Percentiles rank a stretch among this genome's conserved stretches.
Evolutionary conservation across 495 filamentous ascomycete genomes (phyloP).

Genomic region (Aspergillus biplanus): DNA sequence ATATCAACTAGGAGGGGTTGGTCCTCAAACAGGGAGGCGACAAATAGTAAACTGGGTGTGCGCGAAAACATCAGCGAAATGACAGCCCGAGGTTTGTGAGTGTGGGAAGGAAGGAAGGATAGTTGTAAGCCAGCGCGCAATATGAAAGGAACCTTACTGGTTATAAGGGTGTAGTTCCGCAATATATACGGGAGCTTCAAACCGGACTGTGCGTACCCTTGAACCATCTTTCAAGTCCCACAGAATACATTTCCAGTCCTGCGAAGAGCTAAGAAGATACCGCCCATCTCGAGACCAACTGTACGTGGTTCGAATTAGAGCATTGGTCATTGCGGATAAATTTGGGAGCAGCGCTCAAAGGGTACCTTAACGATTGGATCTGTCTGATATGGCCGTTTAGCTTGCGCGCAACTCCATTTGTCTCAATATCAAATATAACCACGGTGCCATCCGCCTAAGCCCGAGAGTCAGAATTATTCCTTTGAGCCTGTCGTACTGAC

Average conservation of each 20-base stretch:
- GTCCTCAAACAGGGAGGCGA: conserved; percentile 90
- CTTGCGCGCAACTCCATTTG: conserved; percentile 92
- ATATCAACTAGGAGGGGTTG: conserved; percentile 86
- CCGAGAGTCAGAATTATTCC: conserved; percentile 5
- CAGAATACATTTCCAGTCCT: conserved; percentile 92
- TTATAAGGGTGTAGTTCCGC: conserved; percentile 92
- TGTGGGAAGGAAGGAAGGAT: background rate
- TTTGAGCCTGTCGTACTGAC: conserved; percentile 17
- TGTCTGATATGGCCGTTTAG: conserved; percentile 88
- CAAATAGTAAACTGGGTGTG: conserved; percentile 68
- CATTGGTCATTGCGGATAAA: background rate
- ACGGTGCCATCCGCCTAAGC: conserved; percentile 81
- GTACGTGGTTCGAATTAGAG: conserved; percentile 22
- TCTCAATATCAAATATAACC: conserved; percentile 95
- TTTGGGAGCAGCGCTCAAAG: background rate
- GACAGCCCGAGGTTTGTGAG: background rate
- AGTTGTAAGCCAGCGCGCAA: background rate
- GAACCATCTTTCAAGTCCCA: conserved; percentile 87
- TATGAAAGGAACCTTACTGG: conserved; percentile 59
- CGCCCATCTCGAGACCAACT: conserved; percentile 93
- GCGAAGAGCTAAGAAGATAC: conserved; percentile 91
- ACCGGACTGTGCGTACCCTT: conserved; percentile 71
- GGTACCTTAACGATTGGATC: conserved; percentile 77
- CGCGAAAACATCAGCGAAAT: conserved; percentile 9
- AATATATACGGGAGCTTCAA: conserved; percentile 91